Conservation (phyloP, 2,329 filamentous ascomycete species). For the Aspergillus calidoustus region DNA sequence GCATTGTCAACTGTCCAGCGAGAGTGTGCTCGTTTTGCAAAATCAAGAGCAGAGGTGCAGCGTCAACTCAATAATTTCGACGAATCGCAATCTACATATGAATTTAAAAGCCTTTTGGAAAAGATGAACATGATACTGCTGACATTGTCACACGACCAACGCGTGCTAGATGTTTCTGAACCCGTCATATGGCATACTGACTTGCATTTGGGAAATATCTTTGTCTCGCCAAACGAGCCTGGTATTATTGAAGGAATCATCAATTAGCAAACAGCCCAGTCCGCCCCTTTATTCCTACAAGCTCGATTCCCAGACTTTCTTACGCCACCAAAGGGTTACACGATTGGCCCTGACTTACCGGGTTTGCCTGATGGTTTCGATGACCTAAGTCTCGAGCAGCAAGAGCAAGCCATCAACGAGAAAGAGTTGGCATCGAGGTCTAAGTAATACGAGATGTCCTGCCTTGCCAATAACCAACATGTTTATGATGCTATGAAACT, state of each 20-base stretch:
- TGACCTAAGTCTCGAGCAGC: constrained; percentile 17
- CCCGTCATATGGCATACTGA: constrained; percentile 30
- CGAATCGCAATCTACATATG: constrained; percentile 22
- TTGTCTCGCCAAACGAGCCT: constrained; percentile 25
- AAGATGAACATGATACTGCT: constrained; percentile 21
- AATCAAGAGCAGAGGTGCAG: constrained; percentile 18
- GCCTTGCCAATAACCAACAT: constrained; percentile 25
- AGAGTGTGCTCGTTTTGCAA: constrained; percentile 17
- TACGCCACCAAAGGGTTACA: constrained; percentile 26
- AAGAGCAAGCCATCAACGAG: constrained; percentile 15
- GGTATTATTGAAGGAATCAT: constrained; percentile 32
- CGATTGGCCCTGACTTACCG: constrained; percentile 19
- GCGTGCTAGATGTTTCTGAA: constrained; percentile 17
- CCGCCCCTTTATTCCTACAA: constrained; percentile 31
- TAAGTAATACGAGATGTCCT: constrained; percentile 32
- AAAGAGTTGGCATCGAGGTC: constrained; percentile 21
- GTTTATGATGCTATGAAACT: constrained; percentile 28
- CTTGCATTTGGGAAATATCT: constrained; percentile 34
- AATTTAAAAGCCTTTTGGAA: constrained; percentile 25
- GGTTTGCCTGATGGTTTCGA: constrained; percentile 26
- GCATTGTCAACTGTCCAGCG: constrained; percentile 21
- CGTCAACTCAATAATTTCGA: constrained; percentile 21
- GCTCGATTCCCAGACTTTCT: constrained; percentile 29
- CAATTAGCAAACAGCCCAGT: constrained; percentile 30
- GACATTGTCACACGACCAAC: constrained; percentile 23